Conservation (phyloP, 768 basidiomycete species). For the Cystofilobasidium capitatum region DNA sequence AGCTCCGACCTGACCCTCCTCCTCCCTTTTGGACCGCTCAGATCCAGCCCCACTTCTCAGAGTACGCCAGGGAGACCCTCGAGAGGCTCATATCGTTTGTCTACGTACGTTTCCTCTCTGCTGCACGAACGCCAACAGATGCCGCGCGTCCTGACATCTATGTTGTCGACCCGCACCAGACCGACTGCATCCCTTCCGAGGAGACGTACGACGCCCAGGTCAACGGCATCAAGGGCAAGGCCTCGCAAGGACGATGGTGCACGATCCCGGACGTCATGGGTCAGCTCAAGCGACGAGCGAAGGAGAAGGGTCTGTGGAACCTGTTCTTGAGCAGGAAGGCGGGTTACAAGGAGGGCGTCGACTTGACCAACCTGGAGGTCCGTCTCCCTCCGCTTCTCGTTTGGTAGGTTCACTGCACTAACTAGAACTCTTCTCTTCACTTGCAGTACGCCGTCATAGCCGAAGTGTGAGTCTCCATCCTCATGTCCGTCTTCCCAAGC, state of each 20-base stretch:
- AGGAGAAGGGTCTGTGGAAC: conserved; percentile 87
- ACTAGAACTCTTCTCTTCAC: conserved; percentile 1
- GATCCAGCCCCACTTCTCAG: conserved; percentile 80
- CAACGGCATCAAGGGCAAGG: conserved; percentile 55
- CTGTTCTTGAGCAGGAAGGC: conserved; percentile 74
- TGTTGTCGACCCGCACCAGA: conserved; percentile 43
- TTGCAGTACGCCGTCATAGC: conserved; percentile 89
- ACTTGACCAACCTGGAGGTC: conserved; percentile 89
- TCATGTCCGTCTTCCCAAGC: background rate
- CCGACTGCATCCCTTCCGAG: conserved; percentile 75
- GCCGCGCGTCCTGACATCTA: too few relatives aligned
- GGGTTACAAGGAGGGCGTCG: conserved; percentile 57
- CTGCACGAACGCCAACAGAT: background rate
- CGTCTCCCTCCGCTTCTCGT: conserved; percentile 25
- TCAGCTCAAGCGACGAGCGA: conserved; percentile 78
- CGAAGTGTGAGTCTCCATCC: conserved; percentile 37
- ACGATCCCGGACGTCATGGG: conserved; percentile 69
- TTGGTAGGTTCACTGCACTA: background rate
- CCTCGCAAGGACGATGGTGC: conserved; percentile 72
- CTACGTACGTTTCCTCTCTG: conserved; percentile 48
- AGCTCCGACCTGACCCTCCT: conserved; percentile 38
- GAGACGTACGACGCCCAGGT: conserved; percentile 71
- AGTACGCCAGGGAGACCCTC: conserved; percentile 75
- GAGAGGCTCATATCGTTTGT: conserved; percentile 74
- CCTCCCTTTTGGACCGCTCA: conserved; percentile 9